Percentiles rank a stretch among this genome's conserved stretches.
These are phyloP conservation scores for Raffaelea arxii DNA, from an alignment of 2,329 filamentous ascomycete species.

Conservation along the genomic window DNA sequence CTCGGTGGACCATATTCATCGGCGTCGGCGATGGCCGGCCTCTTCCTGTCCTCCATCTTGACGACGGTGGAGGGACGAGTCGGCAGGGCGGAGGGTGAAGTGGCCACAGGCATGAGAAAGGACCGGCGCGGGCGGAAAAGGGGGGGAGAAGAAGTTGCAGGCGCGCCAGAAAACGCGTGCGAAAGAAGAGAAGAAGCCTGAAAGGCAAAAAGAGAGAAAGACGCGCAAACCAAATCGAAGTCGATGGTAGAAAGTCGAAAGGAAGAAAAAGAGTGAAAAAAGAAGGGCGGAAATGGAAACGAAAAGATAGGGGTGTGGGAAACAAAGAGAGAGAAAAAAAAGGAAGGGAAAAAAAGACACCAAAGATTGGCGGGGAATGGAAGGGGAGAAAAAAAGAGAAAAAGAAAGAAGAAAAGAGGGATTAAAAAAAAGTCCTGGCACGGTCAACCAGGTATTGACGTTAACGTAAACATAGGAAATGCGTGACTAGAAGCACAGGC, in stretches of 20 bases:
- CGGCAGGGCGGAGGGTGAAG: constrained; percentile 57
- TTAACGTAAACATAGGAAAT: constrained; percentile 6
- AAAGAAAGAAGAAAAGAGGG: not conserved
- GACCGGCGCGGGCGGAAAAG: constrained; percentile 18
- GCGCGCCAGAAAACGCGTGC: constrained; percentile 7
- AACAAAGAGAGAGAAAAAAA: not conserved
- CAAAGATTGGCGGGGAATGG: not conserved
- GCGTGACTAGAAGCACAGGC: not conserved
- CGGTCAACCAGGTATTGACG: constrained; percentile 9
- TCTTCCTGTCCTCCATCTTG: constrained; percentile 99
- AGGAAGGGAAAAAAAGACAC: not conserved
- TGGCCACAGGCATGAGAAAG: constrained; percentile 81
- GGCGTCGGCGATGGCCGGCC: constrained; percentile 69
- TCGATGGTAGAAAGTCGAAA: not conserved
- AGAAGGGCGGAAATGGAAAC: not conserved
- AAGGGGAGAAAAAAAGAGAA: not conserved
- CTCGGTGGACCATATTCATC: constrained; percentile 81
- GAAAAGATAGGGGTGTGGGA: not conserved
- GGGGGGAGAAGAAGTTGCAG: constrained; percentile 2
- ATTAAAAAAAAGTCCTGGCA: constrained; percentile 6
- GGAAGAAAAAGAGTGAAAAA: constrained; percentile 6
- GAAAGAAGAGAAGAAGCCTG: constrained; percentile 5
- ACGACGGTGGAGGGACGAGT: constrained; percentile 67
- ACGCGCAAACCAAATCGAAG: constrained; percentile 17
- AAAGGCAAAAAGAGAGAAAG: constrained; percentile 15